Evolutionary conservation across 257 asterid species (phyloP).

Genomic region (Gentiana straminea): DNA sequence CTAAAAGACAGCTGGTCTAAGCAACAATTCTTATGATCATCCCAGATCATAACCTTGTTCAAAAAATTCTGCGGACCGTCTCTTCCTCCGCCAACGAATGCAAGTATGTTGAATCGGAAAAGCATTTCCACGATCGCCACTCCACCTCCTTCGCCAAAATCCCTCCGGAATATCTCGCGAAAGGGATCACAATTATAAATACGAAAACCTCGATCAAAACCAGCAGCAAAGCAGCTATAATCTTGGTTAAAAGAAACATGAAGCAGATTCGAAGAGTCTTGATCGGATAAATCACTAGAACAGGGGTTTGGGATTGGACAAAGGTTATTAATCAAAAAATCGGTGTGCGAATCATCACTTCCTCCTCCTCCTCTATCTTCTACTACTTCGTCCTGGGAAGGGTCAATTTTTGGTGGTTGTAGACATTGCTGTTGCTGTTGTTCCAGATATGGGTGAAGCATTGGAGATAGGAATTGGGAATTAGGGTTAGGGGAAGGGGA

Average conservation of each 20-base stretch:
- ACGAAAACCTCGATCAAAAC: constrained; percentile 78
- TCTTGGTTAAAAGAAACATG: constrained; percentile 92
- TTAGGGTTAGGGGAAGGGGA: constrained; percentile 17
- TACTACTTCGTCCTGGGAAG: constrained; percentile 5
- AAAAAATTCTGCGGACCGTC: constrained; percentile 70
- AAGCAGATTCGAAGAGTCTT: constrained; percentile 31
- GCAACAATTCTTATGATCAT: constrained; percentile 76
- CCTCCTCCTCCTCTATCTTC: neutral
- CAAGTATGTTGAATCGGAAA: constrained; percentile 76
- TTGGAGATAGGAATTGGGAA: constrained; percentile 15
- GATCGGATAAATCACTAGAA: constrained; percentile 8
- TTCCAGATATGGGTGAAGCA: constrained; percentile 21
- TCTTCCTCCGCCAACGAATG: constrained; percentile 87
- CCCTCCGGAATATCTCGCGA: constrained; percentile 86
- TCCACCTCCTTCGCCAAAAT: constrained; percentile 62
- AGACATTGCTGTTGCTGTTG: constrained; percentile 12
- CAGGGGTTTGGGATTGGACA: neutral
- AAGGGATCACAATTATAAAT: constrained; percentile 86
- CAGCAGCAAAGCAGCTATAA: constrained; percentile 71
- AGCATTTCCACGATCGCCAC: constrained; percentile 90
- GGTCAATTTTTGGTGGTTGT: constrained; percentile 4
- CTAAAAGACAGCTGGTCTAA: constrained; percentile 77
- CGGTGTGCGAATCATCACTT: neutral
- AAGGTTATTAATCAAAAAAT: neutral
- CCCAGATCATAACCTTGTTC: constrained; percentile 97